Base-by-base conservation (phyloP, 805 yeast genomes). In the Saccharomycopsis fibuligera region DNA sequence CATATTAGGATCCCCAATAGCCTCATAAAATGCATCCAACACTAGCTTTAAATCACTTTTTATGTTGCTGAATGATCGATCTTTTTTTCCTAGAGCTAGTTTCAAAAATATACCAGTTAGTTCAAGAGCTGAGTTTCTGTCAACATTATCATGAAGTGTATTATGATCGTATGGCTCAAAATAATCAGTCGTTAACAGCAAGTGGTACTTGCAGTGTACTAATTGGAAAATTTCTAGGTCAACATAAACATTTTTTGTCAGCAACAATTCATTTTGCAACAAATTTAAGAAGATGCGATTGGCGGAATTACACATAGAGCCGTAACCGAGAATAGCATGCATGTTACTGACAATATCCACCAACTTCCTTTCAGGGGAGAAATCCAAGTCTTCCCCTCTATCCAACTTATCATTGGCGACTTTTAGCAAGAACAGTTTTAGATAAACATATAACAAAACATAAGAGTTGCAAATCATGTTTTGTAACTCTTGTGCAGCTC, bases 191-290 rank as follows among this genome's bases (percentile, higher is more conserved):
- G 81, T 68, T 2, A 89, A 67, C 2, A 69, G 65, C 44, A 86
- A 72, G 40, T 88, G 95, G 57, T 83, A 88, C 8, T 85, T 73
- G 61, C 99, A 93, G 54, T 79, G 72, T 21, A 93, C 64, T 30
- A 87, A 72, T 58, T 91, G 98, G 6, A 87, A 73, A 41, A 91
- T 69, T 41, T 84, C 90, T 2, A 84, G 72, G 3, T 72, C 72
- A 2, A 57, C 52, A 50, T 68, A 62, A 19, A 52, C 45, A 61
- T 65, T 61, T 5, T 70, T 65, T 24, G 75, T 62, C 0, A 66
- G 56, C 14, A 78, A 67, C 30, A 85, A 64, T 17, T 75, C 70
- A 6, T 69, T 67, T 55, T 88, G 83, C 0, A 83, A 68, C 24
- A 84, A 64, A 16, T 70, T 68, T 44, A 93, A 66, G 52, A 90